Evolutionary conservation across 768 basidiomycete species (phyloP), one percentile per base, ranked within the genome.

Genomic region (Kwoniella botswanensis): DNA sequence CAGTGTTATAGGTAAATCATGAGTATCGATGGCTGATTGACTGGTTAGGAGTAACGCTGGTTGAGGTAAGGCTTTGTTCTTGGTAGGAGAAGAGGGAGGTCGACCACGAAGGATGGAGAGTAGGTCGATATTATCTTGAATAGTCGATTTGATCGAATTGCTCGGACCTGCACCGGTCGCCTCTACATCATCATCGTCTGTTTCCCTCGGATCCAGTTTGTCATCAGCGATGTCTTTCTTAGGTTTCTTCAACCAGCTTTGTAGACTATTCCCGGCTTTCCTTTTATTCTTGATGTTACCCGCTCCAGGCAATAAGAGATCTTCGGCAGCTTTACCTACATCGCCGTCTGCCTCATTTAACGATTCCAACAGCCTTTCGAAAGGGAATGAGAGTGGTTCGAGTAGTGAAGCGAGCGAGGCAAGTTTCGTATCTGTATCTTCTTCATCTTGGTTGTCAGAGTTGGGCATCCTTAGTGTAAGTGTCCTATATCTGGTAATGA

Each of bases 301-400:
- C 42, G 26, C 3, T 22, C 75, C 41, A 2, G 76, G 73, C 9
- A 80, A 29, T 7, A 84, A 60, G 26, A 83, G 53, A 22, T 58
- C 65, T 60, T 82, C 80, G 3, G 82, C 83, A 21, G 83, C 83
- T 22, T 26, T 26, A 26, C 59, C 43, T 2, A 83, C 75, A 73
- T 79, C 71, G 2, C 80, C 82, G 10, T 74, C 58, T 21, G 74
- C 63, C 2, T 67, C 61, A 12, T 60, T 55, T 0, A 84, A 70
- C 1, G 83, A 78, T 15, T 64, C 53, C 24, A 76, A 52, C 22
- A 72, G 72, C 42, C 73, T 61, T 9, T 71, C 73, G 10, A 66
- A 44, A 3, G 78, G 62, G 52, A 68, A 82, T 1, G 72, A 71
- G 21, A 78, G 72, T 4, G 82, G 82, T 62, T 79, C 76, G 56